These are phyloP conservation scores for Poa annua DNA, from an alignment of 176 grass and related monocot genomes.

Conservation along the genomic window DNA sequence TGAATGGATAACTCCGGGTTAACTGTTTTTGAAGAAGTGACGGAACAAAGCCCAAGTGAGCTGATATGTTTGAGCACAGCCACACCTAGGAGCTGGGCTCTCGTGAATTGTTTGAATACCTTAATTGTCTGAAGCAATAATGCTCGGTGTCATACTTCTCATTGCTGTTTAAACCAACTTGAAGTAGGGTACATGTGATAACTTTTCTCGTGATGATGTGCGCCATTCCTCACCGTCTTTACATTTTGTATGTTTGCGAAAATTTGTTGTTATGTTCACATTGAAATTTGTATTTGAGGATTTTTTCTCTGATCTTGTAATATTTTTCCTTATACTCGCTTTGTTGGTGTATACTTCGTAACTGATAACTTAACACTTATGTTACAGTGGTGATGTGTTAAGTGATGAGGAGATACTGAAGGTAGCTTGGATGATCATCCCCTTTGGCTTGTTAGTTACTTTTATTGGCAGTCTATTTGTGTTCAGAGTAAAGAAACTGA, in stretches of 20 bases:
- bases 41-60: background rate
- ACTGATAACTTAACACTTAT: constrained; percentile 31
- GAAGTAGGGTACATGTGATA: background rate
- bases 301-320: constrained; percentile 25
- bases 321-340: constrained; percentile 32
- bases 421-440: constrained; percentile 92
- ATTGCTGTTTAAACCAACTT: constrained; percentile 16
- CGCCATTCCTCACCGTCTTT: background rate
- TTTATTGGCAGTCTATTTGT: constrained; percentile 68
- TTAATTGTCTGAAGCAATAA: constrained; percentile 11
- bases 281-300: constrained; percentile 4
- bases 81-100: background rate
- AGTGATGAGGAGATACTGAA: constrained; percentile 69
- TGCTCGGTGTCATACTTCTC: constrained; percentile 14
- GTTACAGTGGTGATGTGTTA: constrained; percentile 69
- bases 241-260: constrained; percentile 16
- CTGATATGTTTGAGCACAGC: background rate
- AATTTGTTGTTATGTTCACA: background rate
- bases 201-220: background rate
- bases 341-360: background rate
- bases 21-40: background rate
- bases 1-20: background rate
- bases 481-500: constrained; percentile 73
- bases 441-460: constrained; percentile 87
- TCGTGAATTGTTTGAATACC: background rate